These are phyloP conservation scores for Lactarius psammicola DNA, from an alignment of 768 basidiomycete genomes.

Conservation along the genomic window DNA sequence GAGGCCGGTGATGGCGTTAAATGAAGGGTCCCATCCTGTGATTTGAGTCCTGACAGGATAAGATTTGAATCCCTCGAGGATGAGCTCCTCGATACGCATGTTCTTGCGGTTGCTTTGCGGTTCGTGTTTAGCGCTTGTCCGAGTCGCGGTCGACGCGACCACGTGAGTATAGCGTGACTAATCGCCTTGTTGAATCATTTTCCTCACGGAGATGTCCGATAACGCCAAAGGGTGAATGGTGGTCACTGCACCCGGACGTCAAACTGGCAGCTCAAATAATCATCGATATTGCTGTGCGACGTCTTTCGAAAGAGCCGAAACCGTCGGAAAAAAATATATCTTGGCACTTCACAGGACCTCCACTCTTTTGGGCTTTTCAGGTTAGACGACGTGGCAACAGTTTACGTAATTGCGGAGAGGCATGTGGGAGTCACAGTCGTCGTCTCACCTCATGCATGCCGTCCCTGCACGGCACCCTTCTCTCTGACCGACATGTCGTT, in stretches of 20 bases:
- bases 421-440: neutral
- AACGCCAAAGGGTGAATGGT: neutral
- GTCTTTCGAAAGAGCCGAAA: neutral
- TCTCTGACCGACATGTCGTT: conserved; percentile 26
- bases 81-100: conserved; percentile 31
- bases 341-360: neutral
- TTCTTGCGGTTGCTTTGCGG: neutral
- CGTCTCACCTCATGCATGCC: neutral
- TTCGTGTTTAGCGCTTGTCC: too few species aligned
- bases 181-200: neutral
- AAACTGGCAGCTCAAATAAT: neutral
- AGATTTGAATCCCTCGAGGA: conserved; percentile 83
- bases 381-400: too few species aligned
- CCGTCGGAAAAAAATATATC: too few species aligned
- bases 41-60: conserved; percentile 96
- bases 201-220: neutral
- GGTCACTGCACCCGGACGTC: neutral
- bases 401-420: neutral
- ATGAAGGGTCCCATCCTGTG: conserved; percentile 94
- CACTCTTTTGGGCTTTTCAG: neutral
- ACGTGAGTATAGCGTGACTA: conserved; percentile 18
- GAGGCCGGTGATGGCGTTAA: conserved; percentile 97
- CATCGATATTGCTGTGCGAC: neutral
- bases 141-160: conserved; percentile 15
- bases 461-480: neutral